Conservation (phyloP, 2,329 filamentous ascomycete genomes). For the Seiridium cupressi region DNA sequence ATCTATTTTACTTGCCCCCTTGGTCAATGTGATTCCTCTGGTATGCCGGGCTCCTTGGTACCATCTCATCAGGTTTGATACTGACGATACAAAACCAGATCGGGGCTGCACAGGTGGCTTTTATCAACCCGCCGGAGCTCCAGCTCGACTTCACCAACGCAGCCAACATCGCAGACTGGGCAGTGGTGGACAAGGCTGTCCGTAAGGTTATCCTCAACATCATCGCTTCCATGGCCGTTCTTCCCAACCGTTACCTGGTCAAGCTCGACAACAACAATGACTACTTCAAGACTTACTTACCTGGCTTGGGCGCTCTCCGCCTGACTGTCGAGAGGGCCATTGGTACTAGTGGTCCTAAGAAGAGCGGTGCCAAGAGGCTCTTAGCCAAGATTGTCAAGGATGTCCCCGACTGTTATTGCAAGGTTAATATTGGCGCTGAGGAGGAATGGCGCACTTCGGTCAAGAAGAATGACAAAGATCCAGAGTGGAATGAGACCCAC, state of each 20-base stretch:
- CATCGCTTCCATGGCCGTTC: conserved; percentile 41
- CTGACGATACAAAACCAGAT: conserved; percentile 29
- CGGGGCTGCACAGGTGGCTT: conserved; percentile 44
- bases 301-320: conserved; percentile 39
- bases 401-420: conserved; percentile 44
- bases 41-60: conserved; percentile 25
- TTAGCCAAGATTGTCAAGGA: conserved; percentile 43
- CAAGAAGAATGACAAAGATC: conserved; percentile 39
- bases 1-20: conserved; percentile 39
- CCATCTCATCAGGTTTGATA: neutral
- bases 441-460: conserved; percentile 40
- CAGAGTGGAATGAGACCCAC: conserved; percentile 45
- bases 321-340: conserved; percentile 40
- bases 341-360: conserved; percentile 35
- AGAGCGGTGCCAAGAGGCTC: conserved; percentile 34
- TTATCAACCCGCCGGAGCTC: conserved; percentile 45
- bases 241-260: conserved; percentile 48
- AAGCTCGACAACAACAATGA: conserved; percentile 44
- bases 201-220: conserved; percentile 42
- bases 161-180: conserved; percentile 11
- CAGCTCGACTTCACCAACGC: conserved; percentile 44
- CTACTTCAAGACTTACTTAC: conserved; percentile 46
- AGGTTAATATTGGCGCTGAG: conserved; percentile 41
- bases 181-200: conserved; percentile 32
- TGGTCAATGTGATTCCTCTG: conserved; percentile 44